Evolutionary conservation across 257 asterid genomes (phyloP).

Genomic region (Rehmannia glutinosa): DNA sequence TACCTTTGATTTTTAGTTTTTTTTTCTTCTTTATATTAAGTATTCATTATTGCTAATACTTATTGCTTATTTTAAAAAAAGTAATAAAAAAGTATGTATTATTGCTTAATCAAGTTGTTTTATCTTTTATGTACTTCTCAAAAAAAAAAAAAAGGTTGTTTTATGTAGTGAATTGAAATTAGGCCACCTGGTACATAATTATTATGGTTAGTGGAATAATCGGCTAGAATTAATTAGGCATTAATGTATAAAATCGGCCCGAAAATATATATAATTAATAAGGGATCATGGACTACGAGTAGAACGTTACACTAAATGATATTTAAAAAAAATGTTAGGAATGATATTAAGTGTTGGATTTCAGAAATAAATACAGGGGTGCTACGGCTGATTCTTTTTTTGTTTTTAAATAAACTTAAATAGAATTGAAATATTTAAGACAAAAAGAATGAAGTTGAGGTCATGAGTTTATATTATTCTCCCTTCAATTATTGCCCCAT

Average conservation of each 20-base stretch:
- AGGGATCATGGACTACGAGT: slow-evolving; percentile 7
- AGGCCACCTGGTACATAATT: slow-evolving; percentile 9
- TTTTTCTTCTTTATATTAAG: too few relatives aligned
- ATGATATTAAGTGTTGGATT: background rate
- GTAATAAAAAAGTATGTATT: background rate
- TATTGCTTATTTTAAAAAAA: too few relatives aligned
- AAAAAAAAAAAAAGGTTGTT: background rate
- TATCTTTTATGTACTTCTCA: too few relatives aligned
- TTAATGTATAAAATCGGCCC: slow-evolving; percentile 8
- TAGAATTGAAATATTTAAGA: too few relatives aligned
- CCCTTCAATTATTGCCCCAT: background rate
- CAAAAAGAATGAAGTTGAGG: background rate
- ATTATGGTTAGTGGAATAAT: background rate
- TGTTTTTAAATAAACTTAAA: too few relatives aligned
- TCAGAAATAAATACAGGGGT: too few relatives aligned
- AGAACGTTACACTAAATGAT: background rate
- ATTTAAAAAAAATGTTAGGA: background rate
- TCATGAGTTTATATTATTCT: background rate
- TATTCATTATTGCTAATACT: too few relatives aligned
- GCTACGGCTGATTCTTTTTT: too few relatives aligned
- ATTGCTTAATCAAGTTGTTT: too few relatives aligned
- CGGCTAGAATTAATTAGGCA: slow-evolving; percentile 9
- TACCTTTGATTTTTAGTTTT: too few relatives aligned
- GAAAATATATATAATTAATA: background rate
- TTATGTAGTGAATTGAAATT: background rate